phyloP scores from a whole-genome alignment of 768 basidiomycete genomes.

The Infundibulicybe gibba region DNA sequence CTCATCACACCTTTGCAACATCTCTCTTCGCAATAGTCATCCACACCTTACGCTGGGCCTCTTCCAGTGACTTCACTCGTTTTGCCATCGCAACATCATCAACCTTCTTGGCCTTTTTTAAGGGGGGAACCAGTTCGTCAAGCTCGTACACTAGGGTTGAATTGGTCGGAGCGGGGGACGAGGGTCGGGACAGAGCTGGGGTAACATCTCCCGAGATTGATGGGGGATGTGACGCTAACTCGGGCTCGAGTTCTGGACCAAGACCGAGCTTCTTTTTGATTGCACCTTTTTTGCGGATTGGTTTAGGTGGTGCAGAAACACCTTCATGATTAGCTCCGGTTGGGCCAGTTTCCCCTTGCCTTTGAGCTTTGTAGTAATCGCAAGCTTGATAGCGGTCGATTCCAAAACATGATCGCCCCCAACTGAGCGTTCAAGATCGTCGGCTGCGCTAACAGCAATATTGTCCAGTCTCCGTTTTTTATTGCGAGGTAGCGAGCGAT shows the following conservation, averaged over 20 bases:
- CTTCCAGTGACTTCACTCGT: conserved; percentile 74
- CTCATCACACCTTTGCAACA: conserved; percentile 64
- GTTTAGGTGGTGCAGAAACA: conserved; percentile 46
- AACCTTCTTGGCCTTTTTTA: conserved; percentile 75
- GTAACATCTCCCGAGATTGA: conserved; percentile 69
- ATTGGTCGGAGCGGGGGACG: conserved; percentile 57
- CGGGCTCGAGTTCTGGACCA: conserved; percentile 48
- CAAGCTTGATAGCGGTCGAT: conserved; percentile 17
- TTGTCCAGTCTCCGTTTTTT: conserved; percentile 66
- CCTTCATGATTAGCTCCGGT: conserved; percentile 61
- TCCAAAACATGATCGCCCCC: conserved; percentile 31
- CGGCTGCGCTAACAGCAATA: conserved; percentile 29
- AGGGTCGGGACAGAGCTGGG: conserved; percentile 64
- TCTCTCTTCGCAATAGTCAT: conserved; percentile 82
- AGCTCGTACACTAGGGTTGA: conserved; percentile 69
- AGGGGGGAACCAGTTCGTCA: conserved; percentile 62
- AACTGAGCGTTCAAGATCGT: conserved; percentile 44
- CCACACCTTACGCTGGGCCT: conserved; percentile 87
- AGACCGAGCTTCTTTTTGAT: conserved; percentile 52
- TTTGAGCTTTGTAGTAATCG: conserved; percentile 44
- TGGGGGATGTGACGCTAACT: conserved; percentile 46
- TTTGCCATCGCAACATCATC: conserved; percentile 72
- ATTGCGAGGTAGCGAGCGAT: conserved; percentile 37
- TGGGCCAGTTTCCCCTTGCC: conserved; percentile 45
- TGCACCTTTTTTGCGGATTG: conserved; percentile 50